phyloP scores from a whole-genome alignment of 768 basidiomycete genomes.

The Leccinum longicurvipes region DNA sequence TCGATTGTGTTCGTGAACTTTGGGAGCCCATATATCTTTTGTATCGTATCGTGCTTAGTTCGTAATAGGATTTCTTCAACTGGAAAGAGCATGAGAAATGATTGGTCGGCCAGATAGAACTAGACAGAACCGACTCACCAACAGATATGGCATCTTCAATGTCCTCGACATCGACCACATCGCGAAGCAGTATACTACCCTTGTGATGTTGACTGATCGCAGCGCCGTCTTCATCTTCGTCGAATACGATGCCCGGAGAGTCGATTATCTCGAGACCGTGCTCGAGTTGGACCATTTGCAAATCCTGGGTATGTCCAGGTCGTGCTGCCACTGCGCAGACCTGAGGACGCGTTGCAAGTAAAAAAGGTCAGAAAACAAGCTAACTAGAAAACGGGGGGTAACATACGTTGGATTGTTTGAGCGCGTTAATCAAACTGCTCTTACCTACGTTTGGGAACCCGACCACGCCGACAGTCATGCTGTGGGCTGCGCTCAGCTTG shows the following conservation, averaged over 20 bases:
- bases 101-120: no score
- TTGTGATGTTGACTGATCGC: constrained; percentile 45
- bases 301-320: constrained; percentile 88
- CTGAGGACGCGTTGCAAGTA: no score
- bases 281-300: constrained; percentile 90
- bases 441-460: constrained; percentile 99
- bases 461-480: constrained; percentile 84
- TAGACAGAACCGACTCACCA: constrained; percentile 47
- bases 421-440: constrained; percentile 88
- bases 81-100: no score
- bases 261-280: constrained; percentile 90
- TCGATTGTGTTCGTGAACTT: constrained; percentile 68
- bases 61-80: constrained; percentile 85
- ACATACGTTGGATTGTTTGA: constrained; percentile 76
- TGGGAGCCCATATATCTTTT: constrained; percentile 84
- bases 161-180: constrained; percentile 88
- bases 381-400: not conserved
- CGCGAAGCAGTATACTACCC: constrained; percentile 70
- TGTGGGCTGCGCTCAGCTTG: constrained; percentile 60
- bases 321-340: constrained; percentile 92
- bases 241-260: constrained; percentile 94
- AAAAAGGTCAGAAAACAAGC: not conserved
- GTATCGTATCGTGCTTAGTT: constrained; percentile 66
- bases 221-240: constrained; percentile 60
- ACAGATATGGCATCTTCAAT: constrained; percentile 88